These are phyloP conservation scores for Trypanosomatidae sp. DNA, from an alignment of 208 protist genomes.

Conservation along the genomic window DNA sequence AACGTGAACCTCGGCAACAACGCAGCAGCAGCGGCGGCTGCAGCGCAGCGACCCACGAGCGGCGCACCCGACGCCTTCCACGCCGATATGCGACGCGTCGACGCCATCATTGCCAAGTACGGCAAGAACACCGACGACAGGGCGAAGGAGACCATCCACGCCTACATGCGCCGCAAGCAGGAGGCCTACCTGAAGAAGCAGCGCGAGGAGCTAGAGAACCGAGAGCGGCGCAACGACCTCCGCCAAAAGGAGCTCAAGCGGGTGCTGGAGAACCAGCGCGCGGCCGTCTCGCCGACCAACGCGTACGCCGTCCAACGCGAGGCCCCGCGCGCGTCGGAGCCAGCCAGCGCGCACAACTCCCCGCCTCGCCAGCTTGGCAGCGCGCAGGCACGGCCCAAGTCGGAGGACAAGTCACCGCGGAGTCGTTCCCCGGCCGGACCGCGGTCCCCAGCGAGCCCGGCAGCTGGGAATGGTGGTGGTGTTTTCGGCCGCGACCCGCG, in stretches of 20 bases:
- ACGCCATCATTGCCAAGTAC: slow-evolving; percentile 83
- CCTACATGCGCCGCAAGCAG: slow-evolving; percentile 88
- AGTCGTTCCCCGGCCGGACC: slow-evolving; percentile 8
- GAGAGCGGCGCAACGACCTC: slow-evolving; percentile 50
- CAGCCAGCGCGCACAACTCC: neutral
- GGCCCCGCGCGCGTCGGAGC: slow-evolving; percentile 1
- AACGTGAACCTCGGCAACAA: slow-evolving; percentile 23
- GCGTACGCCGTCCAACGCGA: slow-evolving; percentile 15
- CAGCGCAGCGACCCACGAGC: neutral
- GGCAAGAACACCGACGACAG: slow-evolving; percentile 61
- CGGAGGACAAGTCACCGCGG: slow-evolving; percentile 6
- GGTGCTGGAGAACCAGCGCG: slow-evolving; percentile 64
- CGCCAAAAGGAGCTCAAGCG: slow-evolving; percentile 63
- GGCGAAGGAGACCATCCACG: slow-evolving; percentile 85
- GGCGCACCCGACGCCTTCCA: slow-evolving; percentile 29
- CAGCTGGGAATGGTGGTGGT: neutral
- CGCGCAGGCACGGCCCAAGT: slow-evolving; percentile 6
- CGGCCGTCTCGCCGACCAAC: slow-evolving; percentile 21
- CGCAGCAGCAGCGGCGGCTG: neutral
- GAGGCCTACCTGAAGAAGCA: slow-evolving; percentile 79
- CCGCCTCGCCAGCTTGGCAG: slow-evolving; percentile 8
- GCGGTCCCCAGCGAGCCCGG: neutral
- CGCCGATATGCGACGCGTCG: slow-evolving; percentile 69
- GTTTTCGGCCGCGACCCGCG: slow-evolving; percentile 29
- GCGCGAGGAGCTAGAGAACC: slow-evolving; percentile 49